Base-by-base conservation (phyloP, 257 asterid genomes). In the Nemophila menziesii region DNA sequence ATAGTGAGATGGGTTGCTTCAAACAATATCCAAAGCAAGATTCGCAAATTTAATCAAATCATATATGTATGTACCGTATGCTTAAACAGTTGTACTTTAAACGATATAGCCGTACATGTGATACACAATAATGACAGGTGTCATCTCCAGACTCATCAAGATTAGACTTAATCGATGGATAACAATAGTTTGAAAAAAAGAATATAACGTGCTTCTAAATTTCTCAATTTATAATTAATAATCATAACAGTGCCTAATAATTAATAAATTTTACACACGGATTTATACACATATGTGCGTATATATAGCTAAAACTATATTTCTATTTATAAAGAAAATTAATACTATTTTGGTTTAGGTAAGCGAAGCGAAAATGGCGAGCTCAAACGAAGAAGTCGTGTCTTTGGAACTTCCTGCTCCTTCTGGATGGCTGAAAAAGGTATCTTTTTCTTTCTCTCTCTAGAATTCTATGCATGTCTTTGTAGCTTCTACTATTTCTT, bases 401-500 rank as follows among this genome's bases (percentile, higher is more conserved):
- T 41, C 58, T 37, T 5, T 68, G 34, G 75, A 68, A 23, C 68
- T 68, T 16, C 75, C 75, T 16, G 71, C 75, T 51, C 71, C 75
- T 46, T 8, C 57, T 19, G 67, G 67, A 20, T 68, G 75, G 75
- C 50, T 46, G 29, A 68, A 68, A 16, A 63, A 44, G 75, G 71
- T 68, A 16, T 4, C 16, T 13, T 33, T 26, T 17, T 19, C 4
- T 29, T 13, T 29, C 36, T 29, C 36, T 29, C 36, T 29, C 2
- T 29, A 2, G n/a, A n/a, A 7, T 1, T 29, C 2, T 29, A 12
- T 21, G 5, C 16, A 1, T 55, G 20, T 10, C 2, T 15, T n/a
- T 24, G 10, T 42, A 17, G 15, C 12, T n/a, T 11, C 2, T 29
- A 29, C 36, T 29, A 29, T 7, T 29, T 29, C 47, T 50, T 29